Evolutionary conservation across 257 asterid species (phyloP).

Genomic region (Gynochthodes officinalis): DNA sequence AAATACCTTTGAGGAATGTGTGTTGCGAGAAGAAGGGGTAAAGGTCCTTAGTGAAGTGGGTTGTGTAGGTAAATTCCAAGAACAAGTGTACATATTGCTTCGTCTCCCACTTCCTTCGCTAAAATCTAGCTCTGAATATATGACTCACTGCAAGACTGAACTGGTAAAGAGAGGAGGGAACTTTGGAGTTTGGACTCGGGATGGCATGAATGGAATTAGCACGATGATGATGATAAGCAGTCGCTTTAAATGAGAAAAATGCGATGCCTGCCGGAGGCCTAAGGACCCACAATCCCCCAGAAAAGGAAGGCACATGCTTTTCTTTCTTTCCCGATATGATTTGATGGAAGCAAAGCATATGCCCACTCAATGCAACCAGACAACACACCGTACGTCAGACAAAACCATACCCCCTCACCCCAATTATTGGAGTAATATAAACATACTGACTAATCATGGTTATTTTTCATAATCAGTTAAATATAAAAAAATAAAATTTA

Average conservation of each 20-base stretch:
- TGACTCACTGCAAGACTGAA: not conserved
- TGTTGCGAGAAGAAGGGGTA: slow-evolving; percentile 3
- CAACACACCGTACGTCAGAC: not conserved
- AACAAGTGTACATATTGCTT: slow-evolving; percentile 14
- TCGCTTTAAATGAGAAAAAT: not conserved
- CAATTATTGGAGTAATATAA: too few species aligned
- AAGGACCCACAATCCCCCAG: not conserved
- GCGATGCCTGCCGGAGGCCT: not conserved
- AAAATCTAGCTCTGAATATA: not conserved
- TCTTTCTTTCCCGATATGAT: not conserved
- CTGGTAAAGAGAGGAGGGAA: not conserved
- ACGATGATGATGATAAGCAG: too few species aligned
- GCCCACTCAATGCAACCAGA: slow-evolving; percentile 15
- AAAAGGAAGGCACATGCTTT: not conserved
- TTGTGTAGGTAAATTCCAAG: slow-evolving; percentile 1
- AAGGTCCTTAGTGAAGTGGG: not conserved
- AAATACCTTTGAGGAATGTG: slow-evolving; percentile 11
- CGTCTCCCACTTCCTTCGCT: not conserved
- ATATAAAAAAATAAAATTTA: too few species aligned
- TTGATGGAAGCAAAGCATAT: slow-evolving; percentile 19
- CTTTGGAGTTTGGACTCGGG: too few species aligned
- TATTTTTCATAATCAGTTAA: too few species aligned
- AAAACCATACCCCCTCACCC: not conserved
- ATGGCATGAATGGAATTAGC: not conserved
- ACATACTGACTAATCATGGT: too few species aligned